Conservation (phyloP, 257 asterid species). For the Solanum neorickii region DNA sequence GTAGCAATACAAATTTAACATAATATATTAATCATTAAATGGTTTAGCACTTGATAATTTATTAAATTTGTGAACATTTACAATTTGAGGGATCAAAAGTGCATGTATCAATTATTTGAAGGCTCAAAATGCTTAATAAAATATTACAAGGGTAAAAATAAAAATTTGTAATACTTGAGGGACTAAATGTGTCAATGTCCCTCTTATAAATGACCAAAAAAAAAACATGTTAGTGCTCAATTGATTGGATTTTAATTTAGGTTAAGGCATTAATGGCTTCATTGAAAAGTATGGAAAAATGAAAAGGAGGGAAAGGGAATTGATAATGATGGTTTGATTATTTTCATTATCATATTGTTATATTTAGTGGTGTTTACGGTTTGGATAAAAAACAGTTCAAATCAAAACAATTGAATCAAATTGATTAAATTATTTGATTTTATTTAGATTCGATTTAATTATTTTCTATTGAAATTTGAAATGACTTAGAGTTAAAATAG, state of each 20-base stretch:
- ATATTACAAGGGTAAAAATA: background rate
- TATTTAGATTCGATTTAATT: no score
- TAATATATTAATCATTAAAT: background rate
- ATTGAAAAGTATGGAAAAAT: background rate
- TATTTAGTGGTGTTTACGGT: background rate
- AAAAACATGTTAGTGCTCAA: background rate
- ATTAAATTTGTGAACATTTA: background rate
- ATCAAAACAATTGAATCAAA: accelerated
- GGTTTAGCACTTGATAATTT: background rate
- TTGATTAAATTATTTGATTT: no score
- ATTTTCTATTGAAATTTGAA: no score
- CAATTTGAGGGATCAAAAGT: background rate
- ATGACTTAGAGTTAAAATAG: background rate
- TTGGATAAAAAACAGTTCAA: no score
- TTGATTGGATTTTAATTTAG: background rate
- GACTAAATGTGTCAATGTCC: background rate
- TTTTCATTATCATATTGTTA: background rate
- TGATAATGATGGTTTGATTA: background rate
- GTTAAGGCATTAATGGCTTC: background rate
- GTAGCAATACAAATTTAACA: background rate
- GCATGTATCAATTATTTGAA: background rate
- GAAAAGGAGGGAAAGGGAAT: background rate
- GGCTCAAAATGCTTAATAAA: background rate
- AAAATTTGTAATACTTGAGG: background rate
- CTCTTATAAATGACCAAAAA: background rate